Base-by-base conservation (phyloP, 495 filamentous ascomycete species). In the Annulohypoxylon bovei region DNA sequence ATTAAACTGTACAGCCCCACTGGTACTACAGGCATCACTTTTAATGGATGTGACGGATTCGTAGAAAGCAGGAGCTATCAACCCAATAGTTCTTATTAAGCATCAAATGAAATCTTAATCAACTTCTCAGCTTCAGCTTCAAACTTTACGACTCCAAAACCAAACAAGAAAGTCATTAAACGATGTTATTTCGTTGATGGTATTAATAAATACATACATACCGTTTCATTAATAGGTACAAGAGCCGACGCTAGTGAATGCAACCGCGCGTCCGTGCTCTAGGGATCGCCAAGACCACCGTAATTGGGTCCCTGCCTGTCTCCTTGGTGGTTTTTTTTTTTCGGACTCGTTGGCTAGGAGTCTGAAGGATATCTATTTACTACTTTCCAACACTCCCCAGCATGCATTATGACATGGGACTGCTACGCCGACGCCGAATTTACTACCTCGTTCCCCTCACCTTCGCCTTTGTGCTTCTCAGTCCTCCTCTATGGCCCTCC, bases 401-500 rank as follows among this genome's bases (percentile, higher is more conserved):
- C 58, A 71, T 72, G 69, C 49, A 65, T 60, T 55, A 55, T 68
- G 55, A 67, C 46, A 74, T 64, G 69, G 65, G 65, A 70, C 33
- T 67, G 49, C 63, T 56, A 57, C 72, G 42, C 28, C 63, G 72
- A 5, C 70, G 73, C 14, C 73, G 70, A 33, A 28, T 68, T 58
- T 58, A 60, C 8, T 68, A 52, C 55, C 42, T 76, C 50, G 37
- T 76, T 28, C 44, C 70, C 27, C 22, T 79, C 33, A 23, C 76
- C 57, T 72, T 78, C 37, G 28, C 64, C 18, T 33, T 73, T 12
- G n/a, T 77, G 4, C 59, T 80, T 25, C 32, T 71, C 12, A 75
- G 69, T 32, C 49, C 77, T 30, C 67, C 74, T 27, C 56, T 65
- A 11, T 71, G 69, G 65, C 78, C 79, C 6, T 67, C 68, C 3